Evolutionary conservation across 352 stramenopile species (phyloP), one percentile per base, ranked within the genome.

Genomic region (Phytophthora boehmeriae): DNA sequence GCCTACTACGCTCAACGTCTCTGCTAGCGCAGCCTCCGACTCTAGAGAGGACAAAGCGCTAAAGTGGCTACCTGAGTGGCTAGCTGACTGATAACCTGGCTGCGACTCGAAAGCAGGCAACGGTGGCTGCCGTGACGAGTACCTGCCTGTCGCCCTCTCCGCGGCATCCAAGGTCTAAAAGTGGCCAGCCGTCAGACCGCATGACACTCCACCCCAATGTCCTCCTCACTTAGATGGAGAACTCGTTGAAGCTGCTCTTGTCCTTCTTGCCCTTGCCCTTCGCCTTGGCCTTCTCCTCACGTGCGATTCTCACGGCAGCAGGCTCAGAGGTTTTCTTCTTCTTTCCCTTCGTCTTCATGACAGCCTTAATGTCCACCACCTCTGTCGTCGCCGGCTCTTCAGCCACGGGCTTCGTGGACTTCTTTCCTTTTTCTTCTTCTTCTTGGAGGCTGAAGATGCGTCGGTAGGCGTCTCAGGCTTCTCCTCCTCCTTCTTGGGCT

Each of bases 221-320:
- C 42, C 55, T 47, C 20, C 20, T 38, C 61, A 47, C 46, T 47
- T 80, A 90, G 70, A 86, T 81, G 28, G 80, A 92, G 75, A 92
- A 92, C 78, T 92, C 80, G 65, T 92, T 92, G 66, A 90, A 92
- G 34, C 32, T 74, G 50, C 80, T 76, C 71, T 92, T 92, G 71
- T 92, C 83, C 57, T 89, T 87, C 66, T 89, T 88, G 67, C 81
- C 81, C 66, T 90, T 90, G 48, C 45, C 48, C 73, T 92, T 92
- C 49, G 70, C 70, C 68, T 88, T 89, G 45, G 73, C 60, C 53
- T 75, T 86, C 54, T 90, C 78, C 62, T 90, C 80, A 25, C 80
- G 83, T 10, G 83, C 83, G 62, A 92, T 86, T 48, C 79, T 65
- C 62, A 90, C 76, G 6, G 80, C 76, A 22, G 73, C 68, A 9